Percentiles rank a stretch among this genome's conserved stretches.
These are phyloP conservation scores for Triticum dicoccoides DNA, from an alignment of 176 grass and related monocot species.

Conservation along the genomic window DNA sequence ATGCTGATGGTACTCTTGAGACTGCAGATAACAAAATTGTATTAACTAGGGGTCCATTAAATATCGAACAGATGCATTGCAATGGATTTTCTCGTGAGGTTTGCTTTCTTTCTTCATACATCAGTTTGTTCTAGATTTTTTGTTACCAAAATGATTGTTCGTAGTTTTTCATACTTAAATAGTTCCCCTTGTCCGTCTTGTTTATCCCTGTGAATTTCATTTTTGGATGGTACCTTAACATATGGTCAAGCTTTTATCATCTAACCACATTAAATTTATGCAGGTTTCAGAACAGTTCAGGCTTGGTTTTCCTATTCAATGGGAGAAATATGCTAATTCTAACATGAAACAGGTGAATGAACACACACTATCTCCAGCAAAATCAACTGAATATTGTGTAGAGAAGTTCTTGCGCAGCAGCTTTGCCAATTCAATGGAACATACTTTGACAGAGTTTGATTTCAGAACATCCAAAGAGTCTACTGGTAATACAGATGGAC, in stretches of 20 bases:
- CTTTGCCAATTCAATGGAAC: neutral
- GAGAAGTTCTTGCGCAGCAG: neutral
- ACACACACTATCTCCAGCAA: neutral
- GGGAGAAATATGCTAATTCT: constrained; percentile 15
- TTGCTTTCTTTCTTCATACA: neutral
- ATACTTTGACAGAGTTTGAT: neutral
- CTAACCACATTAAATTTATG: constrained; percentile 23
- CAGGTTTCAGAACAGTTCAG: constrained; percentile 31
- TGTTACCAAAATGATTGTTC: neutral
- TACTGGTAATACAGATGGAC: neutral
- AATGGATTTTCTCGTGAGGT: constrained; percentile 40
- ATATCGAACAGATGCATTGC: neutral
- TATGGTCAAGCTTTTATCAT: neutral
- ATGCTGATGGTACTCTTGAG: neutral
- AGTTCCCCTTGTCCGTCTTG: neutral
- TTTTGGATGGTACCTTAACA: constrained; percentile 10
- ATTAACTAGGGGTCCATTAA: neutral
- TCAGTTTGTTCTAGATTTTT: neutral
- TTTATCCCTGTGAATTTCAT: constrained; percentile 12
- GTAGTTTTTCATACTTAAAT: neutral
- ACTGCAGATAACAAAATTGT: constrained; percentile 13
- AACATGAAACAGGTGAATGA: neutral
- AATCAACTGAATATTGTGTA: constrained; percentile 13
- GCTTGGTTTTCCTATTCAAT: constrained; percentile 19
- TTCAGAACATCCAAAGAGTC: neutral